Percentiles rank a stretch among this genome's conserved stretches.
phyloP scores from a whole-genome alignment of 179 eudicot genomes.

The Drosera spatulata region DNA sequence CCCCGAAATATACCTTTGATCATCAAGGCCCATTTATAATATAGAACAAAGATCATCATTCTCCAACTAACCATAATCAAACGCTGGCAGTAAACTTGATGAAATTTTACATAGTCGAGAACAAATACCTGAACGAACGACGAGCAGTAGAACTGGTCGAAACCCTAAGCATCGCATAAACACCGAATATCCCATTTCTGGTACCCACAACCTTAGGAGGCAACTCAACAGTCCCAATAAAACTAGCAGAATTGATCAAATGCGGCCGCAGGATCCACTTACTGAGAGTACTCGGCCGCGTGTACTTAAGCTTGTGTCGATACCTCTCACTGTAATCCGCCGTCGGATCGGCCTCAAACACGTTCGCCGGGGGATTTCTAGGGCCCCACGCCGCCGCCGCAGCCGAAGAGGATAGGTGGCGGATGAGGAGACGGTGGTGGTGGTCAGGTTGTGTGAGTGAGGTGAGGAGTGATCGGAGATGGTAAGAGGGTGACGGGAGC shows the following conservation, averaged over 20 bases:
- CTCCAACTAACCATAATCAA: too few relatives aligned
- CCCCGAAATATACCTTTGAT: too few relatives aligned
- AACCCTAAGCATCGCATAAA: slow-evolving; percentile 28
- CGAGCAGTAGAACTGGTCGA: slow-evolving; percentile 7
- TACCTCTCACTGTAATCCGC: slow-evolving; percentile 22
- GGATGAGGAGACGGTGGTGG: too few relatives aligned
- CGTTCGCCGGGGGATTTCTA: slow-evolving; percentile 5
- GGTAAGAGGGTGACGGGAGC: too few relatives aligned
- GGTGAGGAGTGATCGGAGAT: too few relatives aligned
- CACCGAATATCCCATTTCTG: slow-evolving; percentile 12
- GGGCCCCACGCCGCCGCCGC: slow-evolving; percentile 1
- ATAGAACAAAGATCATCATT: too few relatives aligned
- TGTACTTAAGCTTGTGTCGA: slow-evolving; percentile 24
- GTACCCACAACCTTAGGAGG: slow-evolving; percentile 12
- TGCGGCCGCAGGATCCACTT: slow-evolving; percentile 3
- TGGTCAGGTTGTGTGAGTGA: too few relatives aligned
- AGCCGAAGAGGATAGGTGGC: too few relatives aligned
- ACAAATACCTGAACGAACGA: too few relatives aligned
- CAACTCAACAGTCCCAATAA: slow-evolving; percentile 39
- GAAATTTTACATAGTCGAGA: too few relatives aligned
- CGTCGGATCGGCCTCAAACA: slow-evolving; percentile 11
- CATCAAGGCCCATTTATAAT: too few relatives aligned
- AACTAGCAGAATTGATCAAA: slow-evolving; percentile 36
- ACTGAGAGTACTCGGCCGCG: slow-evolving; percentile 35
- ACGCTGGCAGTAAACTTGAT: too few relatives aligned